phyloP scores from a whole-genome alignment of 345 rosid species.

The Litchi chinensis region DNA sequence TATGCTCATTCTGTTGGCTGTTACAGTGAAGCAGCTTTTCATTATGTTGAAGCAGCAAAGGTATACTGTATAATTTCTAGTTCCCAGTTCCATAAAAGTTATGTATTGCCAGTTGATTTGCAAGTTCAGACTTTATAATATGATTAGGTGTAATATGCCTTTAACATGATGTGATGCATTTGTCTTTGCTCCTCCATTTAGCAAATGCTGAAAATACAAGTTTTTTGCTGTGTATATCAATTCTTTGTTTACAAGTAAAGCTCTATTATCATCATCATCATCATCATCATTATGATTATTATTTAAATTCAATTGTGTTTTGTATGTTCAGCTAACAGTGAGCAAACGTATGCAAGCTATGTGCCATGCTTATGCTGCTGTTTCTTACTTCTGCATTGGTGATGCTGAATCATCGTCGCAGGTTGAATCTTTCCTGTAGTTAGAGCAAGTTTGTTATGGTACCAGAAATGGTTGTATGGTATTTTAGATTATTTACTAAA shows the following conservation, averaged over 20 bases:
- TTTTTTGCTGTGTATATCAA: slow-evolving; percentile 1
- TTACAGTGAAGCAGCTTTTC: slow-evolving; percentile 92
- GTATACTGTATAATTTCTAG: slow-evolving; percentile 37
- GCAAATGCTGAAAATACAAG: background rate
- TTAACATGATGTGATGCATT: background rate
- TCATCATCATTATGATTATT: too few species aligned
- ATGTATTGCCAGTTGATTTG: background rate
- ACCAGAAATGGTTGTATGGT: background rate
- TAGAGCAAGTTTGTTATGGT: background rate
- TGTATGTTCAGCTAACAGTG: slow-evolving; percentile 69
- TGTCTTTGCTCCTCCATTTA: background rate
- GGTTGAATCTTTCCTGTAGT: slow-evolving; percentile 42
- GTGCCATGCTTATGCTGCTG: slow-evolving; percentile 93
- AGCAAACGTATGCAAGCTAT: slow-evolving; percentile 89
- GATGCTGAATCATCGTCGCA: slow-evolving; percentile 93
- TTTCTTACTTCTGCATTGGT: slow-evolving; percentile 86
- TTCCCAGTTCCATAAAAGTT: slow-evolving; percentile 3
- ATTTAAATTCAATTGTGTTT: slow-evolving; percentile 12
- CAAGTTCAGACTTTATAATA: background rate
- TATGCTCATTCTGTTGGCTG: slow-evolving; percentile 97
- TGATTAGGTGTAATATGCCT: background rate
- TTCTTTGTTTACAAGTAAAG: slow-evolving; percentile 1
- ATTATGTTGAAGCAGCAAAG: slow-evolving; percentile 88
- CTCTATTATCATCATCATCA: too few species aligned
- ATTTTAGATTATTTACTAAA: slow-evolving; percentile 2